Conservation (phyloP, 2,329 filamentous ascomycete genomes). For the Chrysoporthe puriensis region DNA sequence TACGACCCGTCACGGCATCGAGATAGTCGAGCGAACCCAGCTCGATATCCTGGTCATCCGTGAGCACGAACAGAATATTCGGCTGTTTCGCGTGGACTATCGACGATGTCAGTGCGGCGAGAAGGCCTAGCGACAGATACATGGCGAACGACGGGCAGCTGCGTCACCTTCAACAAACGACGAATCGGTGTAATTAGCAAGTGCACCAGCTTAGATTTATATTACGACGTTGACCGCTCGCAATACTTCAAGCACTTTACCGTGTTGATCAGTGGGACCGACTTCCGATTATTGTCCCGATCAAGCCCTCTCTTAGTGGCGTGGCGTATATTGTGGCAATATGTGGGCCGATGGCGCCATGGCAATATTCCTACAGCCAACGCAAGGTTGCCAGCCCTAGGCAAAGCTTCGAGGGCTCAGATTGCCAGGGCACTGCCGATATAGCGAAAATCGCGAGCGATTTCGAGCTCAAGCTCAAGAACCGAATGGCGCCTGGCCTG, state of each 20-base stretch:
- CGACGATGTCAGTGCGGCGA: slow-evolving; percentile 24
- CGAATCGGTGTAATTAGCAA: neutral
- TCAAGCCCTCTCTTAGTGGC: neutral
- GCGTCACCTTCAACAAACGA: neutral
- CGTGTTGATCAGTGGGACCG: neutral
- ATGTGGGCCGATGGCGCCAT: slow-evolving; percentile 29
- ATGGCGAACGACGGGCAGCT: slow-evolving; percentile 8
- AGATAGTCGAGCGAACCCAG: slow-evolving; percentile 26
- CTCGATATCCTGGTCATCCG: slow-evolving; percentile 29
- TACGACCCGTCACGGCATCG: slow-evolving; percentile 18
- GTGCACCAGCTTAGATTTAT: neutral
- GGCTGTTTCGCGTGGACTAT: slow-evolving; percentile 27
- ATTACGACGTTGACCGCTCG: neutral
- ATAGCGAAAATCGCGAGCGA: too few species aligned
- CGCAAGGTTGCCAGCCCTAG: too few species aligned
- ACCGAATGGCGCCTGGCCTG: too few species aligned
- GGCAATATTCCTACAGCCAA: too few species aligned
- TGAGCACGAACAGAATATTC: slow-evolving; percentile 27
- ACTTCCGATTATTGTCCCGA: neutral
- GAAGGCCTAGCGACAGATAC: slow-evolving; percentile 21
- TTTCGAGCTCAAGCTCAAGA: too few species aligned
- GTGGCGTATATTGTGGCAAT: slow-evolving; percentile 22
- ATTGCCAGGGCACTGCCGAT: too few species aligned
- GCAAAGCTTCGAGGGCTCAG: too few species aligned
- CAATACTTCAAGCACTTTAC: neutral